Evolutionary conservation across 148 eudicot genomes (phyloP), one percentile per base, ranked within the genome.

Genomic region (Cornus kousa): DNA sequence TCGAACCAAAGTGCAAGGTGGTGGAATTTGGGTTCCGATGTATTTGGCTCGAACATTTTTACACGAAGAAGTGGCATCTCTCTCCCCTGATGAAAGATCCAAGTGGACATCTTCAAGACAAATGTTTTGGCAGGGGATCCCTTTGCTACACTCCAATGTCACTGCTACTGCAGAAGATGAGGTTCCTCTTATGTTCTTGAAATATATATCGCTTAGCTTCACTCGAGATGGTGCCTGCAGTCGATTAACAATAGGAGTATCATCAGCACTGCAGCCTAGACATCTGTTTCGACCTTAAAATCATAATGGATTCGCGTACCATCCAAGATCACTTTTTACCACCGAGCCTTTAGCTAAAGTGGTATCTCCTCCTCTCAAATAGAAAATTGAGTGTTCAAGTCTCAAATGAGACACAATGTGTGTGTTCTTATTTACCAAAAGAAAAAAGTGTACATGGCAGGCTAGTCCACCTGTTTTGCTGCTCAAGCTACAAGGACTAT

Each of bases 101-200:
- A 89, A 33, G 66, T 78, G 84, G 50, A 89, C 88, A 71, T 89
- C 86, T 74, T 89, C 87, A 10, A 89, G 71, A 64, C 77, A 86
- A 22, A 89, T 76, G 50, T 87, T 85, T 65, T 84, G 81, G 77
- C 92, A 89, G 0, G 92, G 90, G 50, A 80, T 80, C 28, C 87
- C 87, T 72, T 87, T 84, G 68, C 90, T 87, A 22, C 90, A 87
- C 40, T 67, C 65, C 14, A 89, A 81, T 9, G 71, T 80, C 73
- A 89, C 90, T 53, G 92, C 90, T 0, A 87, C 88, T 74, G 80
- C 83, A 24, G 86, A 80, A 39, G 74, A 68, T 13, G 89, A 82
- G 7, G 87, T 87, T n/a, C 92, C 92, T 65, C 85, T 84, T 14
- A 87, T 89, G 24, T 87, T 83, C 80, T 80, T 87, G 76, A 89